A percentile compares a stretch with the other conserved stretches of the same genome.
Evolutionary conservation across 2,329 filamentous ascomycete species (phyloP).

Genomic region (Cadophora sp.): DNA sequence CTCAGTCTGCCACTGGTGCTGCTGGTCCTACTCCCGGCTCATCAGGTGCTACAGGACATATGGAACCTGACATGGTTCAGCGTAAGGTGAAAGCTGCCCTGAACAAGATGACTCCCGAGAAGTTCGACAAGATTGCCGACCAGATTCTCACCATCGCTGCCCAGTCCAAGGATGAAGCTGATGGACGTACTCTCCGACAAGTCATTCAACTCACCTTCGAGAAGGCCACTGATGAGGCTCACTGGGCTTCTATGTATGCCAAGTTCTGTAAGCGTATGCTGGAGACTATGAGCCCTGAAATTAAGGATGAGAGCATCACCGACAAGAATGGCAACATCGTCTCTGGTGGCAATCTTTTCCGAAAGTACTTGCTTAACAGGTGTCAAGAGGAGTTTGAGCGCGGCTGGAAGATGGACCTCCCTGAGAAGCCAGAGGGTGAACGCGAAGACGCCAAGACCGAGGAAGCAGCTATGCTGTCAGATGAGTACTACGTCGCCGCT

Average conservation of each 20-base stretch:
- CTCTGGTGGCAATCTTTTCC: constrained; percentile 91
- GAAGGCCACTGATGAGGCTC: constrained; percentile 97
- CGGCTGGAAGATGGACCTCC: constrained; percentile 91
- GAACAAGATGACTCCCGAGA: constrained; percentile 99
- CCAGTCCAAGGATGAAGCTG: constrained; percentile 93
- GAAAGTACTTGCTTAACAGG: constrained; percentile 97
- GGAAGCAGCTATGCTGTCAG: constrained; percentile 85
- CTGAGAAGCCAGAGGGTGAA: constrained; percentile 76
- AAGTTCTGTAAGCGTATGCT: constrained; percentile 99
- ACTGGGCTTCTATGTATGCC: constrained; percentile 99
- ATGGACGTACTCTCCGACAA: constrained; percentile 93
- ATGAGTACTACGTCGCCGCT: constrained; percentile 94
- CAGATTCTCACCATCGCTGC: constrained; percentile 92
- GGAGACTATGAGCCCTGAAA: constrained; percentile 91
- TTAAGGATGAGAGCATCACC: constrained; percentile 92
- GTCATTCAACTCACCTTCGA: constrained; percentile 99
- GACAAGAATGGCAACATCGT: constrained; percentile 91
- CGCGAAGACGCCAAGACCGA: constrained; percentile 59
- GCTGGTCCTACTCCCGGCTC: constrained; percentile 53
- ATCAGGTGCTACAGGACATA: constrained; percentile 58
- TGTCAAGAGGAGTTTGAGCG: constrained; percentile 99
- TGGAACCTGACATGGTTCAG: constrained; percentile 93
- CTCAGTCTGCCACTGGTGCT: constrained; percentile 47
- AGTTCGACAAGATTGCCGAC: constrained; percentile 94
- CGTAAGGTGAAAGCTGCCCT: constrained; percentile 97